Evolutionary conservation across 1,284 basidiomycete species (phyloP), one percentile per base, ranked within the genome.

Genomic region (Heterobasidion parviporum): DNA sequence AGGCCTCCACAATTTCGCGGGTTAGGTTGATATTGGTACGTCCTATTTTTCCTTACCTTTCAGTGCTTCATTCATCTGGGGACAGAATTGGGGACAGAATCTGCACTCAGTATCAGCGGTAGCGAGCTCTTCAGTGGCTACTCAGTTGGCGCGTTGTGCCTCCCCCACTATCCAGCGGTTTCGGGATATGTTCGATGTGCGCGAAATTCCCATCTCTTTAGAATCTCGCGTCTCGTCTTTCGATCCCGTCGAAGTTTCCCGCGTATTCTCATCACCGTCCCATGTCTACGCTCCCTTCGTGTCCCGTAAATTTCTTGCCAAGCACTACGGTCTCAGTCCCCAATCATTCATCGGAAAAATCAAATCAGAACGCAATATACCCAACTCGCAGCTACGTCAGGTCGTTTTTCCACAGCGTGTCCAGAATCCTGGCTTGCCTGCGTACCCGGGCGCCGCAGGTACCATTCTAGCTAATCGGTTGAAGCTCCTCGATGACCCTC

Each of bases 401-500:
- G 15, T 15, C 8, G 9, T 41, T 15, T 41, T 41, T 41, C 38
- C 38, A 15, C 38, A 41, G 15, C 15, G 38, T 9, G 38, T 10
- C 15, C 38, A 9, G 38, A 41, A 41, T 41, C 38, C 38, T 41
- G 45, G 32, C 45, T 32, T 54, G 15, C 53, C 53, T 6, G 14
- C 33, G 8, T 16, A 8, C 3, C 45, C 53, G 14, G 53, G 53
- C 16, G 44, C 26, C 8, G 45, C 53, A 16, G 53, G 53, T 3
- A 54, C 46, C 45, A 47, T 54, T 20, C 16, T 54, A 14, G n/a
- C 43, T 8, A 54, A 54, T 38, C 26, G 53, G 12, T 36, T 45
- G 26, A 45, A 54, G 8, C 12, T 54, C 10, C 10, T 49, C 10
- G 44, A 33, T 6, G 20, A 48, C 41, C 43, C 43, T 8, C 46